These are phyloP conservation scores for Psilocybe cyanescens DNA, from an alignment of 768 basidiomycete species.

Conservation along the genomic window DNA sequence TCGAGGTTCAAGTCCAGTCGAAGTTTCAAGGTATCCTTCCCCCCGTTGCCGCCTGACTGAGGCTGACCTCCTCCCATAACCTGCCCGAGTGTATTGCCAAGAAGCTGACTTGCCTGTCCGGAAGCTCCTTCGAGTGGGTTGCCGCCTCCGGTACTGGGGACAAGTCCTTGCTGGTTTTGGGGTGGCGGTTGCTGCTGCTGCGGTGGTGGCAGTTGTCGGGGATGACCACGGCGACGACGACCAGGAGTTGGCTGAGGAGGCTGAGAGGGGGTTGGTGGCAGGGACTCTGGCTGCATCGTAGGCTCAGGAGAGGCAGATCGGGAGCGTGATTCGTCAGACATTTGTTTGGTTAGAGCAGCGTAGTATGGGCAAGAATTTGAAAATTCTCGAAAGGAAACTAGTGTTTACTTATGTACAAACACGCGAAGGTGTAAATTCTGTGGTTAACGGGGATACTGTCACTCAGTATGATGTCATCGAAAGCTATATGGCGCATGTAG, in stretches of 20 bases:
- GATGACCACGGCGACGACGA: neutral
- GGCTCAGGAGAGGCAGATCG: neutral
- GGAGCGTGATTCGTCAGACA: neutral
- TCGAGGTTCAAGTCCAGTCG: neutral
- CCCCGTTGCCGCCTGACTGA: neutral
- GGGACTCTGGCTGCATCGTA: neutral
- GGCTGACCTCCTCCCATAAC: neutral
- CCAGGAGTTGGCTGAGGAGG: neutral
- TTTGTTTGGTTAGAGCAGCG: neutral
- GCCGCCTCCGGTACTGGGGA: neutral
- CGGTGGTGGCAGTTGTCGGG: neutral
- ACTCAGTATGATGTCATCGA: neutral
- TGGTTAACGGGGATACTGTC: neutral
- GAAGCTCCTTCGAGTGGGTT: neutral
- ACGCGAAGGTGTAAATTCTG: neutral
- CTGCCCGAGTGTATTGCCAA: neutral
- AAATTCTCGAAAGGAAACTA: no score
- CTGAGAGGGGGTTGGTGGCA: neutral
- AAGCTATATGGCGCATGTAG: neutral
- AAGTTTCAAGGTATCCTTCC: neutral
- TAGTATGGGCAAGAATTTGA: neutral
- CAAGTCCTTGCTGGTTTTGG: neutral
- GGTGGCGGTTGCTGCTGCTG: neutral
- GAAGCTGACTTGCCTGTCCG: neutral
- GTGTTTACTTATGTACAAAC: no score